phyloP scores from a whole-genome alignment of 352 stramenopile genomes.

The Peronospora farinosa region DNA sequence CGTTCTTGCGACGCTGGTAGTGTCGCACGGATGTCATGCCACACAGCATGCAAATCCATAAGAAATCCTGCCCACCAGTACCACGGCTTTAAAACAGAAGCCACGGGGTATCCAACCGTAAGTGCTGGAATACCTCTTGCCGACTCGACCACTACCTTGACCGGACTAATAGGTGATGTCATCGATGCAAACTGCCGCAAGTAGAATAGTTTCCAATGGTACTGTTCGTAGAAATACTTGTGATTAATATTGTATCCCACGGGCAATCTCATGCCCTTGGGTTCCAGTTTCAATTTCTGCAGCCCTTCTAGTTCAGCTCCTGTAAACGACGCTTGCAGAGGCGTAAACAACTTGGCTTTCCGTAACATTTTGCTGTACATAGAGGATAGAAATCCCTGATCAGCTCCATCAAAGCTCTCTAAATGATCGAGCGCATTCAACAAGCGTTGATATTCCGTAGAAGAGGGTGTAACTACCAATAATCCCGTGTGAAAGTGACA shows the following conservation, averaged over 20 bases:
- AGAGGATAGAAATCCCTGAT: conserved; percentile 83
- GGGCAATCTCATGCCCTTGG: conserved; percentile 68
- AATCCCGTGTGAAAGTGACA: conserved; percentile 87
- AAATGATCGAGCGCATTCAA: conserved; percentile 51
- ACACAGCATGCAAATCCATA: conserved; percentile 75
- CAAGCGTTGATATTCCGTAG: conserved; percentile 62
- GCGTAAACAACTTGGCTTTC: conserved; percentile 65
- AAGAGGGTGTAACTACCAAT: conserved; percentile 75
- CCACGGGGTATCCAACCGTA: conserved; percentile 83
- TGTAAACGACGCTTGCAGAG: conserved; percentile 26
- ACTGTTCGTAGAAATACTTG: conserved; percentile 88
- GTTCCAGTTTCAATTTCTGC: conserved; percentile 36
- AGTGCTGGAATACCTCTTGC: conserved; percentile 68
- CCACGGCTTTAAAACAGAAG: conserved; percentile 83
- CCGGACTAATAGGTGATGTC: conserved; percentile 78
- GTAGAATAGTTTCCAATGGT: conserved; percentile 86
- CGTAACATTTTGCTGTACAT: conserved; percentile 83
- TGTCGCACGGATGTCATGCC: conserved; percentile 80
- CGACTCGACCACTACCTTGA: conserved; percentile 82
- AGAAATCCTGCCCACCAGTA: conserved; percentile 84
- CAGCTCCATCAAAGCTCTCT: conserved; percentile 73
- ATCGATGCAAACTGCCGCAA: conserved; percentile 80
- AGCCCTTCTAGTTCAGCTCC: conserved; percentile 32
- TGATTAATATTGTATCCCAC: conserved; percentile 90
- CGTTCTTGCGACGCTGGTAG: conserved; percentile 58